Base-by-base conservation (phyloP, 2,329 filamentous ascomycete species). In the Pseudonectria foliicola region DNA sequence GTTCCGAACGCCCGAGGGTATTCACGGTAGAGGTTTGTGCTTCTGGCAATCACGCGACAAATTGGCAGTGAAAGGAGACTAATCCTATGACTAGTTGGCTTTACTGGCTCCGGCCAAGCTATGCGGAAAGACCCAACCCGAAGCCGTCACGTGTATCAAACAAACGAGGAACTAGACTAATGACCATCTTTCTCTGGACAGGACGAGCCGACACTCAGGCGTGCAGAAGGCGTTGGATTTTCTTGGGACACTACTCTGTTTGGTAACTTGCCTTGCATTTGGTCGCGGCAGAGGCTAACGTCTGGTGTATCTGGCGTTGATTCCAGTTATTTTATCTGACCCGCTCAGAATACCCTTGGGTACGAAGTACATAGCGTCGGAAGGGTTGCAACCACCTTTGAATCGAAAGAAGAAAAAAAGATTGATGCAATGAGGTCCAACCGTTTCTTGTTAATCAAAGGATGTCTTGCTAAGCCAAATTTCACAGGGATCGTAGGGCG, bases 111-210 rank as follows among this genome's bases (percentile, higher is more conserved):
- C 35, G 92, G 92, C 40, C 87, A 95, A 63, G 75, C 83, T 47
- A 96, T 96, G 92, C 85, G 88, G 50, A 95, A 95, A 62, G 92
- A 95, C 57, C 77, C 79, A 31, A 79, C 81, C 43, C 75, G 89
- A 54, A 82, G 76, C 57, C 82, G 87, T 52, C 87, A 95, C 56
- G 81, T 92, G 47, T 93, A 94, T 61, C 79, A 90, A 60, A 72
- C 80, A 49, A 80, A 75, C 53, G 82, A 84, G 36, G 83, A 88
- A 39, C 68, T 85, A 53, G 82, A 85, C 65, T 80, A 71, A 75
- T 49, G 34, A 46, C 30, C 35, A 41, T 49, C 39, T 35, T 50
- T 39, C 12, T 52, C 43, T 46, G 36, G 44, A 42, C 47, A 58
- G 51, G 46, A 48, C 34, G 35, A 44, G 33, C 35, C 43, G 41